Base-by-base conservation (phyloP, 441 rosid species). In the Raphanus hybrid region DNA sequence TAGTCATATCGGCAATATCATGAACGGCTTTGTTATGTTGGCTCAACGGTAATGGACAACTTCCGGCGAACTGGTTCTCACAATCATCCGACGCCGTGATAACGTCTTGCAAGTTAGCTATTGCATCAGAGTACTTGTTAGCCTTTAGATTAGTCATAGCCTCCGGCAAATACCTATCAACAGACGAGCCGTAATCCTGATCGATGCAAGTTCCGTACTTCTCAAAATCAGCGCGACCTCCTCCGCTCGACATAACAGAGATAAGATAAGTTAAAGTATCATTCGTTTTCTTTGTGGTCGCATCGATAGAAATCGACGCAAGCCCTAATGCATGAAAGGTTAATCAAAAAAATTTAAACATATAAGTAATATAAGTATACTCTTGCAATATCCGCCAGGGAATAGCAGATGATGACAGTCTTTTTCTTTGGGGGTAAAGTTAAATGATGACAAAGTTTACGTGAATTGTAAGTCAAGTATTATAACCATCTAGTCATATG, bases 1-100 rank as follows among this genome's bases (percentile, higher is more conserved):
- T 2, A 57, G 78, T 70, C 79, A 74, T 75, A 43, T 57, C 72
- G 4, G 82, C 78, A n/a, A 80, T 65, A 65, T 75, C 73, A 70
- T 80, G 79, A 6, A 39, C 50, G 1, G 26, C 76, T 26, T 57
- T 41, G 64, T 70, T 64, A 64, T 60, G 79, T 14, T 2, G 6
- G 3, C 16, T 9, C 55, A 69, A 4, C 18, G 73, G 69, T 1
- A 59, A 57, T 11, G 78, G 78, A 20, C 8, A 20, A 7, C 0
- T 1, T 9, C 73, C 71, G 1, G 69, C 57, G 41, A 75, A 75
- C 37, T 50, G 79, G 2, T 14, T 6, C 27, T 75, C 69, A 39
- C 82, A 80, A 10, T 2, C 0, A 23, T 0, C 4, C 0, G 79
- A 39, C 3, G 1, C 54, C 0, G 8, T 1, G 8, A 71, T 29